Evolutionary conservation across 768 basidiomycete species (phyloP).

Genomic region (Boletus speciosus): DNA sequence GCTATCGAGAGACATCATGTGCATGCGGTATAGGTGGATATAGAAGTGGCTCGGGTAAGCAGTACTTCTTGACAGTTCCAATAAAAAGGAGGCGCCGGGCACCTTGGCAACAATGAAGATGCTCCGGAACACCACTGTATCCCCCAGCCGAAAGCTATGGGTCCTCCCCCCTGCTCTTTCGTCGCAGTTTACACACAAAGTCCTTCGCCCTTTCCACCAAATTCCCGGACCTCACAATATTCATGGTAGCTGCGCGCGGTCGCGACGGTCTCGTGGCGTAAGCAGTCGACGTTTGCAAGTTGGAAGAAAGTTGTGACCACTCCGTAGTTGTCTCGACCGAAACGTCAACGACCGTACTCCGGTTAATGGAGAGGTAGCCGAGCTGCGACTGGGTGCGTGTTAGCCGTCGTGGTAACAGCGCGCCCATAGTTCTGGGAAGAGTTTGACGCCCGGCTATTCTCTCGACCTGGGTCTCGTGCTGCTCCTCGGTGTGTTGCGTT

Average conservation of each 20-base stretch:
- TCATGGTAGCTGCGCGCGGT: conserved; percentile 35
- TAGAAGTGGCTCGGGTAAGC: conserved; percentile 23
- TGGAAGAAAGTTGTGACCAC: neutral
- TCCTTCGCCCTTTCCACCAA: conserved; percentile 39
- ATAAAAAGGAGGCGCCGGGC: conserved; percentile 16
- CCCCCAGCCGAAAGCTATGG: conserved; percentile 7
- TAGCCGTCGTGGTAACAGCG: conserved; percentile 45
- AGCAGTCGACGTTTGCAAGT: conserved; percentile 12
- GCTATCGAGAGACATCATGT: conserved; percentile 10
- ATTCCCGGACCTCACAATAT: conserved; percentile 15
- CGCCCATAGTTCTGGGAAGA: conserved; percentile 40
- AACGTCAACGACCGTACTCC: conserved; percentile 42
- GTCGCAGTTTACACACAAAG: conserved; percentile 43
- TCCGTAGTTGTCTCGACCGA: conserved; percentile 43
- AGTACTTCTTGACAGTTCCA: conserved; percentile 7
- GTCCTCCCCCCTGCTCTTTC: conserved; percentile 31
- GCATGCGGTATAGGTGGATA: conserved; percentile 22
- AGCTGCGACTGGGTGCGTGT: conserved; percentile 41
- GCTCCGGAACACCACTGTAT: conserved; percentile 19
- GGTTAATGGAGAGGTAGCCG: conserved; percentile 31
- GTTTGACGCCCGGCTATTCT: conserved; percentile 43
- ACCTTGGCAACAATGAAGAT: conserved; percentile 28
- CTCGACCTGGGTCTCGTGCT: conserved; percentile 48
- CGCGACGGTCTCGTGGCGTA: conserved; percentile 29
- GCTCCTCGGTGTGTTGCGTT: conserved; percentile 39